Conservation (phyloP, 108 stramenopile genomes). For the Cylindrotheca closterium region DNA sequence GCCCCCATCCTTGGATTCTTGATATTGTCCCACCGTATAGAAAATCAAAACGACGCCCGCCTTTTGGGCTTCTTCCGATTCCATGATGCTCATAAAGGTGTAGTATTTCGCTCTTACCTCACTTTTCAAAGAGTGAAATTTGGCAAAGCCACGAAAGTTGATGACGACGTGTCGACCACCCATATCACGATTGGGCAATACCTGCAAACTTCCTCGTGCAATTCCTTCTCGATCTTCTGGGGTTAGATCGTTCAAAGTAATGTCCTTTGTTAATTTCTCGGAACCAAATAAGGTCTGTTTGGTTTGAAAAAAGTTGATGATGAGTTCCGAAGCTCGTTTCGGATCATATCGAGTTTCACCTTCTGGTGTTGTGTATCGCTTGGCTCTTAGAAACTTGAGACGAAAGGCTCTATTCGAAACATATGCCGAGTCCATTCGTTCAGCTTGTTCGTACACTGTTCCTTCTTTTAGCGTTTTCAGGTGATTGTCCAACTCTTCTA, state of each 20-base stretch:
- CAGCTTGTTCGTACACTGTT: conserved; percentile 11
- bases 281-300: conserved; percentile 19
- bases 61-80: conserved; percentile 12
- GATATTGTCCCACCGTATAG: conserved; percentile 3
- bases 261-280: conserved; percentile 13
- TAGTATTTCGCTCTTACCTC: conserved; percentile 9
- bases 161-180: conserved; percentile 13
- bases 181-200: conserved; percentile 15
- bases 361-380: background rate
- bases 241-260: conserved; percentile 11
- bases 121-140: conserved; percentile 2
- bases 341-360: conserved; percentile 5
- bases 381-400: conserved; percentile 22
- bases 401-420: conserved; percentile 6
- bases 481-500: background rate
- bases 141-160: conserved; percentile 10
- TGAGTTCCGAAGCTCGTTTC: conserved; percentile 8
- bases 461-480: background rate
- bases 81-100: conserved; percentile 7
- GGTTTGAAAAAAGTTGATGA: conserved; percentile 15
- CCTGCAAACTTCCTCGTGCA: conserved; percentile 10
- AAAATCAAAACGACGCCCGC: conserved; percentile 2
- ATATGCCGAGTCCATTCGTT: conserved; percentile 12
- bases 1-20: background rate
- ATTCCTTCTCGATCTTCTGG: conserved; percentile 10